These are phyloP conservation scores for Schizosaccharomyces octosporus DNA, from an alignment of 805 yeast species.

Conservation along the genomic window DNA sequence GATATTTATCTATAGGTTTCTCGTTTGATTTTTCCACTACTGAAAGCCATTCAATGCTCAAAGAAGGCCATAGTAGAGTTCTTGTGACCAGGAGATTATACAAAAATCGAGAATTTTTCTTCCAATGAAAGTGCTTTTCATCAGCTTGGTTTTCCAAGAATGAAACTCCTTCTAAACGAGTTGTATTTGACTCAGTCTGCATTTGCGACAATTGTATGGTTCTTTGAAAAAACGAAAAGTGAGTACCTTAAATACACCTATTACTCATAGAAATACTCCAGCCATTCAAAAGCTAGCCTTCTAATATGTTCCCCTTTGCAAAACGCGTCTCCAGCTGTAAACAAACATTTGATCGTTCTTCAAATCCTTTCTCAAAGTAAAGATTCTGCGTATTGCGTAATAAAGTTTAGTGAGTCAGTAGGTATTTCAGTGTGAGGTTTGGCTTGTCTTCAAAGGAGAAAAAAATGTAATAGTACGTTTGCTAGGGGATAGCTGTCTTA, in stretches of 20 bases:
- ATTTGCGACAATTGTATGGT: neutral
- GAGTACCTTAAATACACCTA: neutral
- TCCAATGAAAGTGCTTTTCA: slow-evolving; percentile 18
- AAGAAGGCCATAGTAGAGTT: slow-evolving; percentile 38
- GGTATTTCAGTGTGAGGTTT: too few species aligned
- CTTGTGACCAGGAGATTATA: slow-evolving; percentile 30
- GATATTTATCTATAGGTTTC: slow-evolving; percentile 13
- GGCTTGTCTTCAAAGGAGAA: too few species aligned
- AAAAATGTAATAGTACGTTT: too few species aligned
- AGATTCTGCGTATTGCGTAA: too few species aligned
- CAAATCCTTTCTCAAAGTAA: too few species aligned
- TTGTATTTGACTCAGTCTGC: neutral
- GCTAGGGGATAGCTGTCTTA: too few species aligned
- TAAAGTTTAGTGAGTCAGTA: too few species aligned
- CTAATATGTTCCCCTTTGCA: too few species aligned
- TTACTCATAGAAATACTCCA: too few species aligned
- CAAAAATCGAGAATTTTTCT: slow-evolving; percentile 31
- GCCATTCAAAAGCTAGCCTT: too few species aligned
- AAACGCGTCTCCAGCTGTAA: too few species aligned
- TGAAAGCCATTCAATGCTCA: slow-evolving; percentile 38
- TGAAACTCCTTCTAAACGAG: neutral
- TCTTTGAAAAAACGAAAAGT: neutral
- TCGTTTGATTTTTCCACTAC: slow-evolving; percentile 19
- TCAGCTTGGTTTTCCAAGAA: neutral
- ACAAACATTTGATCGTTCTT: too few species aligned